Conservation (phyloP, 192 early-diverging fungal species). For the Lunasporangiospora selenospora region DNA sequence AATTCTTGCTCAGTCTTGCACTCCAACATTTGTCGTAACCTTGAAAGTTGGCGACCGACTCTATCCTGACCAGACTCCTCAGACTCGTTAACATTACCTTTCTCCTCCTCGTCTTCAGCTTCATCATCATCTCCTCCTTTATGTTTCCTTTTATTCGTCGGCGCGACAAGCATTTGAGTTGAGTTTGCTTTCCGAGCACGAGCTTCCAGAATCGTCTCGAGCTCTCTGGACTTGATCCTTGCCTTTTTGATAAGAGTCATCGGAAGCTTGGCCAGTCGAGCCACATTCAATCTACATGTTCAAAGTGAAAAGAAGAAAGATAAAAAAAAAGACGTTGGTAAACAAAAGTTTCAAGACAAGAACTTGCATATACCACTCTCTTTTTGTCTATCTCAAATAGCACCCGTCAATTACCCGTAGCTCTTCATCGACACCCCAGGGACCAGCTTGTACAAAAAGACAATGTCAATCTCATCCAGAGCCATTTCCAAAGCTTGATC, state of each 20-base stretch:
- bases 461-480: conserved; percentile 52
- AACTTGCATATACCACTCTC: too few species aligned
- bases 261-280: conserved; percentile 69
- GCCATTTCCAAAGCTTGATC: neutral
- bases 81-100: too few species aligned
- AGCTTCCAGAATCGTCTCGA: conserved; percentile 35
- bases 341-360: too few species aligned
- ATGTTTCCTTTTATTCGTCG: too few species aligned
- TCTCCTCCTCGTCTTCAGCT: too few species aligned
- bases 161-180: too few species aligned
- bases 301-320: conserved; percentile 2
- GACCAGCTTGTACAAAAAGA: conserved; percentile 74
- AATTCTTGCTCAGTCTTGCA: too few species aligned
- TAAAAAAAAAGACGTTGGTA: conserved; percentile 2
- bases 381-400: neutral
- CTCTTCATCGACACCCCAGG: conserved; percentile 66
- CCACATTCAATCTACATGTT: conserved; percentile 68
- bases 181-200: conserved; percentile 17
- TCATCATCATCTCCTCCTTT: too few species aligned
- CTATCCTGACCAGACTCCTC: too few species aligned
- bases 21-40: too few species aligned
- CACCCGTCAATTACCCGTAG: conserved; percentile 61
- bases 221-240: conserved; percentile 57
- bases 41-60: too few species aligned
- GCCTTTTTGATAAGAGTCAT: conserved; percentile 57